Evolutionary conservation across 371 early-diverging fungal species (phyloP).

Genomic region (Saksenaea vasiformis): DNA sequence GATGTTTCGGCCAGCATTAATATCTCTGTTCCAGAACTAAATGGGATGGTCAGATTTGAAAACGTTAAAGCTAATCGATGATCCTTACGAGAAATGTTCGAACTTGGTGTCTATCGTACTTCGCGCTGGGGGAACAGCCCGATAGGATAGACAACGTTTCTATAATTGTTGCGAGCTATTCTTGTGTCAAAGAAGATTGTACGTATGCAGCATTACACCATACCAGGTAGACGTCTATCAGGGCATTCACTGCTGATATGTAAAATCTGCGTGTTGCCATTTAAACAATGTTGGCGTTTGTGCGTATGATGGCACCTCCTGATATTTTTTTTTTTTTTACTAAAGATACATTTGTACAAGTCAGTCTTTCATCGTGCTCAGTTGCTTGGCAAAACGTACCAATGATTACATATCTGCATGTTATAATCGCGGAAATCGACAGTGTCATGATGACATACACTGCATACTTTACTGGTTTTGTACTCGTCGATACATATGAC

Average conservation of each 20-base stretch:
- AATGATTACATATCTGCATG: not conserved
- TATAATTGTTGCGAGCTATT: not conserved
- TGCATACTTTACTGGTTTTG: no score
- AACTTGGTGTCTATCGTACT: not conserved
- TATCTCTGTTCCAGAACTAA: conserved; percentile 1
- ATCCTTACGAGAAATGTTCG: not conserved
- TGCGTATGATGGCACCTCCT: not conserved
- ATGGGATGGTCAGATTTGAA: not conserved
- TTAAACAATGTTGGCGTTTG: not conserved
- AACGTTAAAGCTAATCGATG: not conserved
- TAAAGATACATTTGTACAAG: not conserved
- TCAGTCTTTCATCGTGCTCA: not conserved
- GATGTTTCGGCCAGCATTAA: no score
- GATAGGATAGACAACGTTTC: not conserved
- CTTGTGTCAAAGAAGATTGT: no score
- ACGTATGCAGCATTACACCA: not conserved
- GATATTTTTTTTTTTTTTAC: not conserved
- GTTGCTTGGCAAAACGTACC: not conserved
- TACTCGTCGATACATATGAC: not conserved
- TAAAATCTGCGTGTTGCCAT: not conserved
- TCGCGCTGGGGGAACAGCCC: not conserved
- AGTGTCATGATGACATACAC: no score
- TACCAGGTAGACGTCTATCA: not conserved
- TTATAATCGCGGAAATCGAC: no score
- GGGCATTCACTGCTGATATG: not conserved